These are phyloP conservation scores for Lipomyces kockii DNA, from an alignment of 805 yeast species.

Conservation along the genomic window DNA sequence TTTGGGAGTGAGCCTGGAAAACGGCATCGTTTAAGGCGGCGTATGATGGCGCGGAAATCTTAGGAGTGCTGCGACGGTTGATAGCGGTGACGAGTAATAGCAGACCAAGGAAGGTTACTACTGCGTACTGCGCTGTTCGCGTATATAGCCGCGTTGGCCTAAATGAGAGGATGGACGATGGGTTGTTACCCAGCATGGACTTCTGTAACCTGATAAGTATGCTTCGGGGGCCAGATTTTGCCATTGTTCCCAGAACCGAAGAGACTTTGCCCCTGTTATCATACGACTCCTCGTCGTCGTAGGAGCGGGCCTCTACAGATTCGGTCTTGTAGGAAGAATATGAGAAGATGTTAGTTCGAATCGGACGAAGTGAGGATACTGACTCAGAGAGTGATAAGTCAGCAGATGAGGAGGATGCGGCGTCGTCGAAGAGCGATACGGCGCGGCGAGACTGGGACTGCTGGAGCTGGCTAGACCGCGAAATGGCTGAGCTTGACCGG, in stretches of 20 bases:
- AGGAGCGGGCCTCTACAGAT: not conserved
- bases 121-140: conserved; percentile 31
- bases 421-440: conserved; percentile 22
- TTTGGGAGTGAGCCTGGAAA: conserved; percentile 31
- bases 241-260: not conserved
- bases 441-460: conserved; percentile 20
- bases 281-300: not conserved
- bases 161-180: conserved; percentile 1
- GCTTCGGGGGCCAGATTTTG: not conserved
- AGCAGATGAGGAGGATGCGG: conserved; percentile 16
- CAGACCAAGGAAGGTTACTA: conserved; percentile 25
- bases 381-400: not conserved
- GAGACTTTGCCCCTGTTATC: not conserved
- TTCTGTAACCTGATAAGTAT: not conserved
- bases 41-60: conserved; percentile 28
- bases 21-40: conserved; percentile 36
- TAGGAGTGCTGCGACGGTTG: conserved; percentile 15
- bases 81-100: conserved; percentile 18
- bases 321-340: not conserved
- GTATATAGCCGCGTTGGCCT: conserved; percentile 25
- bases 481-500: conserved; percentile 6
- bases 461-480: not conserved
- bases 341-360: not conserved
- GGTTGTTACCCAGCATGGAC: not conserved
- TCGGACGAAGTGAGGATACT: not conserved